Percentiles rank a stretch among this genome's conserved stretches.
Conservation (phyloP, 2,329 filamentous ascomycete genomes). For the Fusarium sp. region DNA sequence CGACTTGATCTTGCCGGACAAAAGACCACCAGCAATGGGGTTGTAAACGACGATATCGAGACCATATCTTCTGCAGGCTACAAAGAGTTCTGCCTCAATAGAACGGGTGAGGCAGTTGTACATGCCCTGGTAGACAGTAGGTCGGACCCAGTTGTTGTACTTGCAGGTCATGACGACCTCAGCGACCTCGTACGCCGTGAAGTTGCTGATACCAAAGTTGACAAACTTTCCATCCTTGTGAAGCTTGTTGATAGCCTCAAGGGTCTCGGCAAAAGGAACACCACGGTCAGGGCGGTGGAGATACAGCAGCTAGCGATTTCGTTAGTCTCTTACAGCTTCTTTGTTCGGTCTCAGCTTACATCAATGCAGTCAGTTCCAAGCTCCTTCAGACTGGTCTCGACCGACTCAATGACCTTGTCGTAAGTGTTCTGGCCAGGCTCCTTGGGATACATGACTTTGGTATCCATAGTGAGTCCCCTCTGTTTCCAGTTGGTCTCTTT, state of each 20-base stretch:
- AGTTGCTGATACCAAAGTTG: constrained; percentile 83
- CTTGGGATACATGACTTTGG: constrained; percentile 76
- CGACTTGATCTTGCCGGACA: constrained; percentile 82
- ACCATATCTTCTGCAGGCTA: constrained; percentile 78
- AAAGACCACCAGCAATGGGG: constrained; percentile 81
- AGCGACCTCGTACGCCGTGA: constrained; percentile 86
- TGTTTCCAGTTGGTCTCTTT: constrained; percentile 79
- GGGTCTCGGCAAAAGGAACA: constrained; percentile 81
- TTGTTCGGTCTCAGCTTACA: constrained; percentile 51
- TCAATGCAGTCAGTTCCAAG: constrained; percentile 79
- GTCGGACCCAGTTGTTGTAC: constrained; percentile 82
- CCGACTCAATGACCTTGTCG: constrained; percentile 70
- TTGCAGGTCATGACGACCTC: constrained; percentile 85
- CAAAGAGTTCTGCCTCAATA: constrained; percentile 80
- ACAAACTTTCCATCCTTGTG: constrained; percentile 90
- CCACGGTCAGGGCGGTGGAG: constrained; percentile 63
- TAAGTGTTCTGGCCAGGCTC: constrained; percentile 69
- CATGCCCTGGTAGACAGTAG: constrained; percentile 89
- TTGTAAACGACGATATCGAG: constrained; percentile 86
- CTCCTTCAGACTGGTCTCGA: constrained; percentile 77
- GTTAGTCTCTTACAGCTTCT: constrained; percentile 14
- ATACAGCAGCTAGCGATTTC: constrained; percentile 49
- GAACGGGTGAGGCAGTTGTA: constrained; percentile 83
- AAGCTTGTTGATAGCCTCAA: constrained; percentile 80
- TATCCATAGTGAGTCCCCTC: constrained; percentile 80